Evolutionary conservation across 345 rosid species (phyloP), one percentile per base, ranked within the genome.

Genomic region (Populus ilicifolia): DNA sequence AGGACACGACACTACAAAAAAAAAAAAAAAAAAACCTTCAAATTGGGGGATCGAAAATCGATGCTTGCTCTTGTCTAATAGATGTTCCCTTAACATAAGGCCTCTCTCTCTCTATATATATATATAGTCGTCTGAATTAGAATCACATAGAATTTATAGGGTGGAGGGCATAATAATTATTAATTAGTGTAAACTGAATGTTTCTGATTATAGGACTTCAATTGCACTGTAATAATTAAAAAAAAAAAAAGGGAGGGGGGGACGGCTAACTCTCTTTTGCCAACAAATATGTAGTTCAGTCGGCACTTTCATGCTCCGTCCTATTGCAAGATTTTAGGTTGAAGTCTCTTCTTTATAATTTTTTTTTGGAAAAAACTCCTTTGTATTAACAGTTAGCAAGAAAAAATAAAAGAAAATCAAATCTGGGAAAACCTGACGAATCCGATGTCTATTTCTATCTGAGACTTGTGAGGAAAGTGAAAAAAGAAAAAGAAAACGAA

Each of bases 31-130:
- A 35, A 35, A 44, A 50, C 33, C 50, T 46, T 46, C 50, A 69
- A 78, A 54, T 50, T 38, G 76, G 29, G 50, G 50, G 54, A 70
- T 75, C 46, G 44, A 67, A 78, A 84, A 74, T 39, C 0, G 61
- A 68, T 56, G 81, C 69, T 80, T 29, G 66, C 70, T 69, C 76
- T 52, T 79, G 85, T 83, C 85, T 85, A 78, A 70, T 27, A 25
- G 20, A 63, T 78, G 80, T 83, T 76, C 68, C 84, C 86, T 79
- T 67, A 75, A 63, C 85, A 75, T 43, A 17, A 67, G 75, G 52
- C 36, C 83, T 76, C 25, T 70, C 67, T 70, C 68, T 77, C 56
- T 33, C 2, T 30, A 64, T 33, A 30, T 30, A 30, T 30, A 30
- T 30, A 70, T 70, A 77, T 75, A n/a, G 17, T 56, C 70, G 71